These are phyloP conservation scores for Pleochaeta shiraiana DNA, from an alignment of 2,329 filamentous ascomycete species.

Conservation along the genomic window DNA sequence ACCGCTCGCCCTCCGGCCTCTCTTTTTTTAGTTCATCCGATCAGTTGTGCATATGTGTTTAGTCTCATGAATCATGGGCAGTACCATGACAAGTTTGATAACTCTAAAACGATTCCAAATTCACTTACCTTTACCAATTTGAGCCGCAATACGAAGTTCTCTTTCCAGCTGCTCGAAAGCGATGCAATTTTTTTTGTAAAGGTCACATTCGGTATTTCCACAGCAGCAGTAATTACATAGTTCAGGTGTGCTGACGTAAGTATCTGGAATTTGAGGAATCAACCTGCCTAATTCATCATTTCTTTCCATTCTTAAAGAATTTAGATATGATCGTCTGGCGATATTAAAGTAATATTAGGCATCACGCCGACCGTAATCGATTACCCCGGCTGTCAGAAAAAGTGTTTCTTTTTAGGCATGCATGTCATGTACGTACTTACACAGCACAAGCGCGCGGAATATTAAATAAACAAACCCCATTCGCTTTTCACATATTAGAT, in stretches of 20 bases:
- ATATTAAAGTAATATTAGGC: too few species aligned
- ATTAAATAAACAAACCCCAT: too few species aligned
- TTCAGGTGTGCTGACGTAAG: conserved; percentile 8
- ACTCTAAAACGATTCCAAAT: not conserved
- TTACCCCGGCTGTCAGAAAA: too few species aligned
- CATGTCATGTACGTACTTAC: too few species aligned
- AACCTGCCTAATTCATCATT: conserved; percentile 10
- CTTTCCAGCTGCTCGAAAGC: conserved; percentile 65
- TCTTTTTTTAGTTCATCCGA: not conserved
- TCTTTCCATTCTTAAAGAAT: conserved; percentile 7
- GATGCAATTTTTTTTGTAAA: conserved; percentile 58
- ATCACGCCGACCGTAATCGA: too few species aligned
- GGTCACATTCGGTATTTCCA: conserved; percentile 56
- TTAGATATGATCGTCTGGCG: too few species aligned
- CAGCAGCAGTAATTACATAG: conserved; percentile 49
- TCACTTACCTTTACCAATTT: conserved; percentile 50
- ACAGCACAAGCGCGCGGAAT: too few species aligned
- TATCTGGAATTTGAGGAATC: conserved; percentile 14
- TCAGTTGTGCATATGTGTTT: not conserved
- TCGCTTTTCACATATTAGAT: too few species aligned
- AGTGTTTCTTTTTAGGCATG: too few species aligned
- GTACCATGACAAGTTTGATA: not conserved
- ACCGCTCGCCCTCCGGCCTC: not conserved
- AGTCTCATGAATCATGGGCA: not conserved
- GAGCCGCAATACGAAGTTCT: conserved; percentile 68